Evolutionary conservation across 345 rosid species (phyloP).

Genomic region (rapeseed (Brassica napus)): Da-Ae NC_063440.1:19848501-19849000

Average conservation of each 20-base stretch:
- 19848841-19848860: background rate
- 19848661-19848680: background rate
- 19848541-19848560: background rate
- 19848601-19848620: background rate
- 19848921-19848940: background rate
- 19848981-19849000: conserved; percentile 5
- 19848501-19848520: background rate
- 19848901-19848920: background rate
- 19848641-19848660: background rate
- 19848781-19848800: background rate
- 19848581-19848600: background rate
- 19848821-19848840: background rate
- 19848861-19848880: background rate
- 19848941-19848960: background rate
- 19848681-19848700: background rate
- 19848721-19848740: background rate
- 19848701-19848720: background rate
- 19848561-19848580: background rate
- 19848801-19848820: background rate
- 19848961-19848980: conserved; percentile 6
- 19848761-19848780: background rate
- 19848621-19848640: background rate
- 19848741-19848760: background rate
- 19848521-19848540: background rate
- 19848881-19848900: background rate